phyloP scores from a whole-genome alignment of 371 early-diverging fungal species.

The Zychaea mexicana region DNA sequence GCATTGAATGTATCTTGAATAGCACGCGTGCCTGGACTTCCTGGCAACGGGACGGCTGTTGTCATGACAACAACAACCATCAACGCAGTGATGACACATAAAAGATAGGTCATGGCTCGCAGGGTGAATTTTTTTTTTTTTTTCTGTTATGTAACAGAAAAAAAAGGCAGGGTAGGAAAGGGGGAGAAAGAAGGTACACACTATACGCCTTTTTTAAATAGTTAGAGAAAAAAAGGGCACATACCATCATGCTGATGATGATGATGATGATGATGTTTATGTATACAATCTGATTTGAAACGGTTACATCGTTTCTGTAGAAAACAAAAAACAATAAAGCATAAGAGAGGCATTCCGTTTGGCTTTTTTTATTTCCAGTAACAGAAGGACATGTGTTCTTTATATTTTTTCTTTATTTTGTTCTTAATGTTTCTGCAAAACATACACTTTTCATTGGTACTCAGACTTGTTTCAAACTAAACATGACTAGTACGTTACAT shows the following conservation, averaged over 20 bases:
- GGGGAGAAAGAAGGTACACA: no score
- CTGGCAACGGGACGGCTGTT: slow-evolving; percentile 1
- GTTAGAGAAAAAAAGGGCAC: no score
- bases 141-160: no score
- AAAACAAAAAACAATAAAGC: background rate
- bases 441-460: background rate
- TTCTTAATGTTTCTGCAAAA: background rate
- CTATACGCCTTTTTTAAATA: no score
- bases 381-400: background rate
- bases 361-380: background rate
- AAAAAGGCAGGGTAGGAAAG: no score
- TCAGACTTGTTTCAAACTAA: background rate
- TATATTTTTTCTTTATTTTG: background rate
- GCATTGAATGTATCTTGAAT: slow-evolving; percentile 13
- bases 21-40: slow-evolving; percentile 12
- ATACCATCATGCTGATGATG: no score
- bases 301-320: background rate
- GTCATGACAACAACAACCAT: background rate
- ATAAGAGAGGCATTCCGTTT: background rate
- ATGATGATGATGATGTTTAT: no score
- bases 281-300: no score
- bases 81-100: no score
- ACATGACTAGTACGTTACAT: background rate
- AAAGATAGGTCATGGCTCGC: no score
- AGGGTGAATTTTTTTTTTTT: no score